These are phyloP conservation scores for Aspergillus jensenii DNA, from an alignment of 2,329 filamentous ascomycete genomes.

Conservation along the genomic window DNA sequence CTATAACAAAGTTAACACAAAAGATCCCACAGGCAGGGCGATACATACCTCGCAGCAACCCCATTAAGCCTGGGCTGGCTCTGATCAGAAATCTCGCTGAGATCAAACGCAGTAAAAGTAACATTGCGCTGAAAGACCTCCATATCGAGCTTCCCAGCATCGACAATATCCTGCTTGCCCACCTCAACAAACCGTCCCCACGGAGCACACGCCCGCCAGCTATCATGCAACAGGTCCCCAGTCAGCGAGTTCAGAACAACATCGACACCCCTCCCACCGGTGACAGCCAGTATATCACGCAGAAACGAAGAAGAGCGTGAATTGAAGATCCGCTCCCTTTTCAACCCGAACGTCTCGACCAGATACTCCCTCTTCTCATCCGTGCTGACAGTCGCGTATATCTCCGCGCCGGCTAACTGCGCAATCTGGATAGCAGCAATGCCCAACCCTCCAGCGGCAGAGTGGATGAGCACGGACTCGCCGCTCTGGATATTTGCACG, in stretches of 20 bases:
- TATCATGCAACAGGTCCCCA: not conserved
- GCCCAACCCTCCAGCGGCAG: not conserved
- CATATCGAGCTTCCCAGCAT: not conserved
- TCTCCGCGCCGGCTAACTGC: not conserved
- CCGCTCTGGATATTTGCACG: not conserved
- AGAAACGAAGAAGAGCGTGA: not conserved
- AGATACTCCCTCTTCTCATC: conserved; percentile 23
- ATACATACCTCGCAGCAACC: not conserved
- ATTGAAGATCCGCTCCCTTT: conserved; percentile 11
- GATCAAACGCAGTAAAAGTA: not conserved
- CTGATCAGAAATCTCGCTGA: not conserved
- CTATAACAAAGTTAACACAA: not conserved
- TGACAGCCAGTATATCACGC: not conserved
- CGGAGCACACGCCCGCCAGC: not conserved
- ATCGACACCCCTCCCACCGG: conserved; percentile 10
- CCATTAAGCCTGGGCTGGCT: not conserved
- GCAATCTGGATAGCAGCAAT: conserved; percentile 5
- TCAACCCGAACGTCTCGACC: conserved; percentile 13
- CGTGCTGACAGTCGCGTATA: conserved; percentile 25
- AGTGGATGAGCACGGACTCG: not conserved
- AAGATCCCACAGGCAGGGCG: not conserved
- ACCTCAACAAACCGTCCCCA: conserved; percentile 17
- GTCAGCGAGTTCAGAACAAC: conserved; percentile 14
- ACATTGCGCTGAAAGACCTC: not conserved
- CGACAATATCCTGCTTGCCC: conserved; percentile 11